Evolutionary conservation across 139 green algal species (phyloP).

Genomic region (Chlamydomonas sphaeroides): DNA sequence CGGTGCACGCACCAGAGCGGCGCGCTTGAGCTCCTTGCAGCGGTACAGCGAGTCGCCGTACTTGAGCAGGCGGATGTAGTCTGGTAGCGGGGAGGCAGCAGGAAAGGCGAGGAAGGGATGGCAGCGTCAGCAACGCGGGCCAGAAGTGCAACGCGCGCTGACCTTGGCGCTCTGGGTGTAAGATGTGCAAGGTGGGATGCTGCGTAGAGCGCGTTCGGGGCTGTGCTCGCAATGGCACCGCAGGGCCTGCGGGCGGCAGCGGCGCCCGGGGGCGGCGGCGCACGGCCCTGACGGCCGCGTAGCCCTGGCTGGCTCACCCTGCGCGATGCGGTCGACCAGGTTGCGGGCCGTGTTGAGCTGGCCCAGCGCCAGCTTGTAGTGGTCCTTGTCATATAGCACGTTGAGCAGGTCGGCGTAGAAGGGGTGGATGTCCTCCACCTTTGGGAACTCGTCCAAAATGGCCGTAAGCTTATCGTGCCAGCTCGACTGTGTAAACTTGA

Average conservation of each 20-base stretch:
- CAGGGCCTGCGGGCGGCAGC: too few relatives aligned
- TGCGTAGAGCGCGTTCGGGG: too few relatives aligned
- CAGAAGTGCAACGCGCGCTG: too few relatives aligned
- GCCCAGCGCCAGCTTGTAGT: constrained; percentile 99
- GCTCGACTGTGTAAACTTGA: constrained; percentile 92
- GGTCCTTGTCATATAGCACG: constrained; percentile 99
- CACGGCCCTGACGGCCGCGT: too few relatives aligned
- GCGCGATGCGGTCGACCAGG: constrained; percentile 93
- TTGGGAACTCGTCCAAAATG: constrained; percentile 98
- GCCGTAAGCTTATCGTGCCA: constrained; percentile 93
- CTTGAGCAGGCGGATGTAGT: constrained; percentile 98
- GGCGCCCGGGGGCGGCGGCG: too few relatives aligned
- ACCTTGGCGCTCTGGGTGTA: too few relatives aligned
- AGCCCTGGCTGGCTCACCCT: constrained; percentile 80
- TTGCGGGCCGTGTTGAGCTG: constrained; percentile 94
- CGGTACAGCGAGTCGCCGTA: constrained; percentile 99
- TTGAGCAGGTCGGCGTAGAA: constrained; percentile 99
- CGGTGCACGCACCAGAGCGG: constrained; percentile 80
- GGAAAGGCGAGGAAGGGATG: not conserved
- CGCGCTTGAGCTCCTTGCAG: constrained; percentile 98
- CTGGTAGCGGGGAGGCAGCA: constrained; percentile 52
- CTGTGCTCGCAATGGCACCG: too few relatives aligned
- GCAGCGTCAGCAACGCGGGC: too few relatives aligned
- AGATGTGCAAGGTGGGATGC: too few relatives aligned
- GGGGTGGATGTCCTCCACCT: constrained; percentile 98